Percentiles rank a stretch among this genome's conserved stretches.
phyloP scores from a whole-genome alignment of 345 rosid genomes.

The Pugionium cornutum region DNA sequence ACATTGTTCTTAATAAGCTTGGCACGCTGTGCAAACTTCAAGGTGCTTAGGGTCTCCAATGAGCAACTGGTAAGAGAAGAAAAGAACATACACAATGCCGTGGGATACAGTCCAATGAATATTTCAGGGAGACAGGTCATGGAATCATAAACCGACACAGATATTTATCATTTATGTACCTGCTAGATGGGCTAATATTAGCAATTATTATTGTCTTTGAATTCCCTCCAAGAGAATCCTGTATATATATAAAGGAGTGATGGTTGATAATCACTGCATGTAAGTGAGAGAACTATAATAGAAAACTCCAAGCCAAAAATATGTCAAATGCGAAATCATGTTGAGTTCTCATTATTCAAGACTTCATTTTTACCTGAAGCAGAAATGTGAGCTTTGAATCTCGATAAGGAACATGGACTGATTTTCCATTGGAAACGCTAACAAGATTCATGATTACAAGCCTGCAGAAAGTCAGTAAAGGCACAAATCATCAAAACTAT shows the following conservation, averaged over 20 bases:
- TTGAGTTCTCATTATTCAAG: conserved; percentile 5
- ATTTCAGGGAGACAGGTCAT: not conserved
- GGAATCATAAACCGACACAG: conserved; percentile 17
- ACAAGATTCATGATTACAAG: conserved; percentile 99
- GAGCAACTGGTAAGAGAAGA: conserved; percentile 62
- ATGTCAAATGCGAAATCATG: not conserved
- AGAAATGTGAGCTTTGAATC: conserved; percentile 98
- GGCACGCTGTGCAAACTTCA: conserved; percentile 99
- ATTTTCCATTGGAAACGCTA: conserved; percentile 89
- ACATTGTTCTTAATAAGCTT: conserved; percentile 95
- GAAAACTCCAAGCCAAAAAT: not conserved
- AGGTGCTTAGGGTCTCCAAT: conserved; percentile 92
- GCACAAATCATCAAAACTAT: conserved; percentile 12
- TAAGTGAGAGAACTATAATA: conserved; percentile 8
- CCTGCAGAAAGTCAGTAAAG: conserved; percentile 47
- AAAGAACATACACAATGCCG: not conserved
- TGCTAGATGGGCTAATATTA: conserved; percentile 86
- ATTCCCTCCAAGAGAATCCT: conserved; percentile 99
- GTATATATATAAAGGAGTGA: conserved; percentile 27
- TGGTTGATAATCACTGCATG: conserved; percentile 1
- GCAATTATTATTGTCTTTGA: conserved; percentile 93
- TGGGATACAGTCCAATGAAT: conserved; percentile 22
- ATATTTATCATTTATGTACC: conserved; percentile 48
- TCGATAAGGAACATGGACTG: conserved; percentile 95
- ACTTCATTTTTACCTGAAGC: conserved; percentile 69